Conservation (phyloP, 208 protist genomes). For the Angomonas ambiguus region DNA sequence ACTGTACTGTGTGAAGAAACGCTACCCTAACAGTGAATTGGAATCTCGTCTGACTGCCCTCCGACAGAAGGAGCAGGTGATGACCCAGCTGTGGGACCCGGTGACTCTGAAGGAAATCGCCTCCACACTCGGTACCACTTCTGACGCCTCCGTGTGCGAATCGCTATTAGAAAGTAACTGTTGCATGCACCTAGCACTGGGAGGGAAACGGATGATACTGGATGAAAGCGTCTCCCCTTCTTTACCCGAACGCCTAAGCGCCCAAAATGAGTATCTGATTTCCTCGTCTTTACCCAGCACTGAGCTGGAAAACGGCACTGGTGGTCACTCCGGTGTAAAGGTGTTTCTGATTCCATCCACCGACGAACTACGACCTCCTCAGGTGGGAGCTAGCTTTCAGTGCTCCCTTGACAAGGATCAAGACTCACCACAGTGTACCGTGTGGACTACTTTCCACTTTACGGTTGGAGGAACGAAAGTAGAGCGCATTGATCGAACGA, state of each 20-base stretch:
- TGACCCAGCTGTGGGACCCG: not conserved
- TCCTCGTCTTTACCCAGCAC: not conserved
- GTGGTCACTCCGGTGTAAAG: not conserved
- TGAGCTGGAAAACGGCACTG: not conserved
- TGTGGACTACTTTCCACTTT: slow-evolving; percentile 35
- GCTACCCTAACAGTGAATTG: not conserved
- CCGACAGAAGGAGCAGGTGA: not conserved
- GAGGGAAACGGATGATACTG: not conserved
- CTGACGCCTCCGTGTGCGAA: not conserved
- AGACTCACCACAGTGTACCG: slow-evolving; percentile 23
- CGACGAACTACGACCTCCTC: slow-evolving; percentile 5
- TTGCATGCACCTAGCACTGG: not conserved
- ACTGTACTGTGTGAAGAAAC: not conserved
- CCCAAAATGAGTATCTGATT: not conserved
- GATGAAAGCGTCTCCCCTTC: not conserved
- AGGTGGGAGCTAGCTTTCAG: slow-evolving; percentile 35
- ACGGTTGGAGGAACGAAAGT: slow-evolving; percentile 20
- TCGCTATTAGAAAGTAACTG: not conserved
- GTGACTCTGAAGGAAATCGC: not conserved
- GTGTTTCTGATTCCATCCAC: not conserved
- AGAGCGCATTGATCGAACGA: not conserved
- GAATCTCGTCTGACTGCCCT: not conserved
- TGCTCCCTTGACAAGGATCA: slow-evolving; percentile 32
- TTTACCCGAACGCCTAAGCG: too few relatives aligned
- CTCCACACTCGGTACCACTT: not conserved